phyloP scores from a whole-genome alignment of 306 rosid species.

The Cicer bijugum region DNA sequence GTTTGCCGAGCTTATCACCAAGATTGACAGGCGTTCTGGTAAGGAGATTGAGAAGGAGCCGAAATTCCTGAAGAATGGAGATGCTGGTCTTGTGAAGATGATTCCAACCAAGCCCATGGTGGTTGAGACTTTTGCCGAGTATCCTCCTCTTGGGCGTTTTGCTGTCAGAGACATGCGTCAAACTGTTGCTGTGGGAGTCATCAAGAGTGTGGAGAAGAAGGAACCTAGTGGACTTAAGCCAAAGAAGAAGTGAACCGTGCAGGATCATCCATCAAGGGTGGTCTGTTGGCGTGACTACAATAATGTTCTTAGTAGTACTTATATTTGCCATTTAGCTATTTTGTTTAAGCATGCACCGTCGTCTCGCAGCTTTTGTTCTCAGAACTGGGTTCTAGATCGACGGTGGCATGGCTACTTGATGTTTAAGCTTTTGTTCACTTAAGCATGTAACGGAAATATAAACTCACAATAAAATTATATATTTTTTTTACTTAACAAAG shows the following conservation, averaged over 20 bases:
- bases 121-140: slow-evolving; percentile 79
- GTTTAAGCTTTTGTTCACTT: not conserved
- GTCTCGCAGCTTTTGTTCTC: slow-evolving; percentile 39
- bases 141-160: slow-evolving; percentile 90
- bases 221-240: slow-evolving; percentile 77
- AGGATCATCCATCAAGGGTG: not conserved
- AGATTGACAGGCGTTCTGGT: slow-evolving; percentile 92
- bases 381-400: slow-evolving; percentile 80
- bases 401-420: slow-evolving; percentile 46
- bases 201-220: slow-evolving; percentile 91
- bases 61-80: slow-evolving; percentile 88
- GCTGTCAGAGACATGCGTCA: slow-evolving; percentile 96
- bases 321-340: not conserved
- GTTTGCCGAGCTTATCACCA: slow-evolving; percentile 73
- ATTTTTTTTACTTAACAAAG: too few species aligned
- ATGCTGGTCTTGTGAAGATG: slow-evolving; percentile 87
- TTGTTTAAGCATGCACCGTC: slow-evolving; percentile 49
- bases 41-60: slow-evolving; percentile 93
- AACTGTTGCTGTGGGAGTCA: slow-evolving; percentile 92
- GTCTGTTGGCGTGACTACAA: too few species aligned
- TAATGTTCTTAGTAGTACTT: not conserved
- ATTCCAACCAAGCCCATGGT: slow-evolving; percentile 92
- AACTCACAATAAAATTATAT: too few species aligned
- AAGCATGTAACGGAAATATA: too few species aligned
- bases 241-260: slow-evolving; percentile 80